Evolutionary conservation across 352 stramenopile species (phyloP).

Genomic region (Globisporangium yorkense): DNA sequence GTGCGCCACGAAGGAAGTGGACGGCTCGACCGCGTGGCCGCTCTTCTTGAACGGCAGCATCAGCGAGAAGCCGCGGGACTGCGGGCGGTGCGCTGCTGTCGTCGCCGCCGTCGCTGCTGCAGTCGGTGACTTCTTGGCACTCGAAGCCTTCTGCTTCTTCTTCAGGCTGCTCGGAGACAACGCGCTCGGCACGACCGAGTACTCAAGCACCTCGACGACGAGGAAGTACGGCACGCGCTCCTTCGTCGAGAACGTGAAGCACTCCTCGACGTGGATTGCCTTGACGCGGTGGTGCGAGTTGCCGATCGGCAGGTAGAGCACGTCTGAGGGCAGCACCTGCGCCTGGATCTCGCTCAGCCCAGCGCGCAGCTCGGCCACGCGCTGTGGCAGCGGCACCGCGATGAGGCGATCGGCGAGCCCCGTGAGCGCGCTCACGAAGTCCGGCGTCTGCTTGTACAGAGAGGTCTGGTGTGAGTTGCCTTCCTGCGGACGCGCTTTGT

Average conservation of each 20-base stretch:
- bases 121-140: slow-evolving; percentile 6
- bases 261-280: slow-evolving; percentile 62
- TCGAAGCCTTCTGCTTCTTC: slow-evolving; percentile 14
- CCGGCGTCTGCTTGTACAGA: slow-evolving; percentile 63
- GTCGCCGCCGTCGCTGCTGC: not conserved
- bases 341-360: slow-evolving; percentile 43
- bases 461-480: slow-evolving; percentile 53
- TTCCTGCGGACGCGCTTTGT: slow-evolving; percentile 54
- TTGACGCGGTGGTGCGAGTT: slow-evolving; percentile 77
- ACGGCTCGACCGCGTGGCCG: slow-evolving; percentile 11
- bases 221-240: slow-evolving; percentile 82
- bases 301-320: slow-evolving; percentile 75
- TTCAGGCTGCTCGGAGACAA: slow-evolving; percentile 12
- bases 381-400: slow-evolving; percentile 27
- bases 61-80: slow-evolving; percentile 34
- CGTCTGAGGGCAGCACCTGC: slow-evolving; percentile 55
- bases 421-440: slow-evolving; percentile 64
- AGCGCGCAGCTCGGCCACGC: slow-evolving; percentile 43
- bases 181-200: slow-evolving; percentile 22
- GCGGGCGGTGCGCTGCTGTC: slow-evolving; percentile 9
- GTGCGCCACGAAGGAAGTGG: not conserved
- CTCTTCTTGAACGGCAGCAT: slow-evolving; percentile 50
- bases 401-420: slow-evolving; percentile 65
- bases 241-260: slow-evolving; percentile 81
- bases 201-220: slow-evolving; percentile 79